These are phyloP conservation scores for Malus sieversii DNA, from an alignment of 306 rosid species.

Conservation along the genomic window DNA sequence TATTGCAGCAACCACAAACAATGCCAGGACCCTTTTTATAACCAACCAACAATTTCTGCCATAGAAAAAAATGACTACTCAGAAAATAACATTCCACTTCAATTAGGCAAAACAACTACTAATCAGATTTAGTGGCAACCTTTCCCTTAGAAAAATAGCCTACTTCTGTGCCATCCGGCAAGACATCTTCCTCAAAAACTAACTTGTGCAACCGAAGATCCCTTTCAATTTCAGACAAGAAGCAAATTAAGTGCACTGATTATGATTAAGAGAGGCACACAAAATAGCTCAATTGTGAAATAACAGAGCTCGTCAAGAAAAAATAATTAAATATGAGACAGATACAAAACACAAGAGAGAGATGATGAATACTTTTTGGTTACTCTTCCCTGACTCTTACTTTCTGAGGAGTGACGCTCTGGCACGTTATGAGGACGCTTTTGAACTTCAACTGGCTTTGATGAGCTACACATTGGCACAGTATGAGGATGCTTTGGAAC, in stretches of 20 bases:
- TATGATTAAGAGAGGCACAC: background rate
- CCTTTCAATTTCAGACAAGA: slow-evolving; percentile 29
- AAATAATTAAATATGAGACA: background rate
- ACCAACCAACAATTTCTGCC: slow-evolving; percentile 69
- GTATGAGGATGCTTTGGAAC: background rate
- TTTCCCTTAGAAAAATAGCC: slow-evolving; percentile 67
- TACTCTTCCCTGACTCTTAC: slow-evolving; percentile 71
- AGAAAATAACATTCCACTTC: slow-evolving; percentile 18
- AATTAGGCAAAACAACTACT: background rate
- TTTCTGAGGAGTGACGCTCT: slow-evolving; percentile 44
- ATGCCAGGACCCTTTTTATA: slow-evolving; percentile 68
- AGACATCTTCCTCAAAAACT: slow-evolving; percentile 73
- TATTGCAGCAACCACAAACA: slow-evolving; percentile 64
- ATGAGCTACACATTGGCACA: background rate
- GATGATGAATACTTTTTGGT: slow-evolving; percentile 56
- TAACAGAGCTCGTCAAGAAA: background rate
- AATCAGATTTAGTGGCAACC: slow-evolving; percentile 35
- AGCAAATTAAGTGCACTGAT: background rate
- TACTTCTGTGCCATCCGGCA: slow-evolving; percentile 83
- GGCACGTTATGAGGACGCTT: background rate
- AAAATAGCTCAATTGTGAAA: background rate
- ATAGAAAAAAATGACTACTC: slow-evolving; percentile 7
- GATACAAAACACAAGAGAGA: background rate
- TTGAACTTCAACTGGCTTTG: background rate
- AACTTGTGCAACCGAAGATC: slow-evolving; percentile 79